Conservation (phyloP, 1,284 basidiomycete genomes). For the Leccinum griseonigrum region DNA sequence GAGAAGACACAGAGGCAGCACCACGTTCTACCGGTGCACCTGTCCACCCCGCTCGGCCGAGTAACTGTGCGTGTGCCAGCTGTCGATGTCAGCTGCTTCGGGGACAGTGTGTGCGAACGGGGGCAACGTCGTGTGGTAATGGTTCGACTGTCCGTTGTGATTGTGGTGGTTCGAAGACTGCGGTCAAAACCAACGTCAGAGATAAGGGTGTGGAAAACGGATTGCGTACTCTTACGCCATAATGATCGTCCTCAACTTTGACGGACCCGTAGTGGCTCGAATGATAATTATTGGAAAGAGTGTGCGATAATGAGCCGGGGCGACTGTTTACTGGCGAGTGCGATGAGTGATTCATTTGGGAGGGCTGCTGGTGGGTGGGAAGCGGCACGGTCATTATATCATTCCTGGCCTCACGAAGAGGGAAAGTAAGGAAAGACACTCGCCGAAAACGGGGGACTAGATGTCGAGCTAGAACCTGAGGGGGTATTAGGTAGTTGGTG, state of each 20-base stretch:
- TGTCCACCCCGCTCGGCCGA: slow-evolving; percentile 56
- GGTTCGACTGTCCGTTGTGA: slow-evolving; percentile 34
- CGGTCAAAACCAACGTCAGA: background rate
- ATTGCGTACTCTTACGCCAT: slow-evolving; percentile 43
- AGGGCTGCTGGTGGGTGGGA: slow-evolving; percentile 51
- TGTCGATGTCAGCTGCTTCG: slow-evolving; percentile 44
- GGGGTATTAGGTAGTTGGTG: slow-evolving; percentile 63
- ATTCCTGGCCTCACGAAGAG: slow-evolving; percentile 34
- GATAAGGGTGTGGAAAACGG: slow-evolving; percentile 1
- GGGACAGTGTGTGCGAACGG: slow-evolving; percentile 44
- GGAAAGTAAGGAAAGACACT: slow-evolving; percentile 51
- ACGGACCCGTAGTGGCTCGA: slow-evolving; percentile 45
- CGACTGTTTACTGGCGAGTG: slow-evolving; percentile 48
- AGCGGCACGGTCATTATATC: slow-evolving; percentile 42
- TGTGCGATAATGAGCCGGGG: slow-evolving; percentile 35
- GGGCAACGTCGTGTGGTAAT: slow-evolving; percentile 39
- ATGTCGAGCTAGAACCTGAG: slow-evolving; percentile 68
- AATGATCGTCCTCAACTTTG: slow-evolving; percentile 67
- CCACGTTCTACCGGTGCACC: slow-evolving; percentile 44
- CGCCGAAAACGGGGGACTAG: slow-evolving; percentile 78
- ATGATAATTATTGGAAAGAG: slow-evolving; percentile 29
- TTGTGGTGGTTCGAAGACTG: slow-evolving; percentile 37
- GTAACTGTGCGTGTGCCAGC: slow-evolving; percentile 53
- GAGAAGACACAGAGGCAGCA: background rate
- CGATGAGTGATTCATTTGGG: slow-evolving; percentile 52